Base-by-base conservation (phyloP, 2,329 filamentous ascomycete species). In the Claviceps sp. region DNA sequence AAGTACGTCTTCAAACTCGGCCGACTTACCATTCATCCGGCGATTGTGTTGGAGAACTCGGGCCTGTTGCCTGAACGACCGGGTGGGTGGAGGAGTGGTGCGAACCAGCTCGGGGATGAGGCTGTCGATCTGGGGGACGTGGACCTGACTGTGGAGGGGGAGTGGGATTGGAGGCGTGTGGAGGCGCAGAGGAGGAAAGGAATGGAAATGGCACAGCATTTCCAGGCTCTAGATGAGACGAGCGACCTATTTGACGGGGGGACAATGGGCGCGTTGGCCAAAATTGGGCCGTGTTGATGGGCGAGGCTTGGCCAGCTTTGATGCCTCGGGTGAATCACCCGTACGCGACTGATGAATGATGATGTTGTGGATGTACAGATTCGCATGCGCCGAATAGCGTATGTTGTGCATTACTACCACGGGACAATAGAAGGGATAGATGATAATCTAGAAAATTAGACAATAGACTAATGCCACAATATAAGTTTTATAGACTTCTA, bases 1-100 rank as follows among this genome's bases (percentile, higher is more conserved):
- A 90, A 89, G 71, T 91, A 91, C 65, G 86, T 91, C 42, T 82
- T 88, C 64, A 91, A 91, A 71, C 75, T 88, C 52, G 86, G 85
- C 1, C 75, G 91, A 23, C 74, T 93, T 60, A 97, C 91, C 0
- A 80, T 97, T 4, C 81, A 90, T 57, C 90, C 93, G 0, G 85
- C 89, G 58, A 74, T 86, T 46, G 74, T 91, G 7, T 73, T 97
- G 26, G 73, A 78, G 44, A 78, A 83, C 38, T 84, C 83, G 48
- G 81, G 82, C 1, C 71, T 96, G 63, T 70, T 97, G 49, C 93
- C 93, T 0, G 70, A 77, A 52, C 76, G 82, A 47, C 88, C 88
- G 0, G 81, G 77, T 11, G 83, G 82, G 22, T 83, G 80, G 80
- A 68, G 69, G 6, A 62, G 68, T 50, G 72, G 72, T 16, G 69